These are phyloP conservation scores for Saccharomyces hybrid DNA, from an alignment of 1,139 yeast species.

Conservation along the genomic window DNA sequence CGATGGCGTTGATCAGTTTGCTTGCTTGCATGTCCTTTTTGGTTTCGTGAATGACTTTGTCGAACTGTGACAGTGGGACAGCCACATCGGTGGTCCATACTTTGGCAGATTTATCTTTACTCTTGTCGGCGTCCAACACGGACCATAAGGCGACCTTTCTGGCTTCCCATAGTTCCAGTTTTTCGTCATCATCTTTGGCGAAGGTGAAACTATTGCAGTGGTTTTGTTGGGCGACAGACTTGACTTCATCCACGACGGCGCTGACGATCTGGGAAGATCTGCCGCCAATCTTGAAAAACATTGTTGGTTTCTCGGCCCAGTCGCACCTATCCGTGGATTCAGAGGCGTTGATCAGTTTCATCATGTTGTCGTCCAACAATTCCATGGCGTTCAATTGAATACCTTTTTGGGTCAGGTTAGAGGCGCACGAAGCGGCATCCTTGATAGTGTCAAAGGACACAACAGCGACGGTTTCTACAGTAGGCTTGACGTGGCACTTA, in stretches of 20 bases:
- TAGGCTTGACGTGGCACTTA: slow-evolving; percentile 58
- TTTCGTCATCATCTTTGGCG: slow-evolving; percentile 33
- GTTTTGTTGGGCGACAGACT: slow-evolving; percentile 38
- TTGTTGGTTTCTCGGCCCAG: slow-evolving; percentile 75
- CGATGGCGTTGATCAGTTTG: slow-evolving; percentile 49
- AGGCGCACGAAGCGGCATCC: slow-evolving; percentile 64
- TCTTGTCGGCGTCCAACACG: slow-evolving; percentile 58
- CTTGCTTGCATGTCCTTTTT: slow-evolving; percentile 48
- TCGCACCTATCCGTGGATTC: slow-evolving; percentile 52
- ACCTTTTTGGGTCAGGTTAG: slow-evolving; percentile 50
- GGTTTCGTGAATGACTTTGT: slow-evolving; percentile 52
- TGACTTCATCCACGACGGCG: slow-evolving; percentile 49
- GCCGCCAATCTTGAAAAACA: slow-evolving; percentile 76
- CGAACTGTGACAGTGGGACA: slow-evolving; percentile 67
- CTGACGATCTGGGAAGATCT: slow-evolving; percentile 40
- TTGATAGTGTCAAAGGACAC: slow-evolving; percentile 52
- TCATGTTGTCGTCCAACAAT: slow-evolving; percentile 56
- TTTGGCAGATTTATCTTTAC: slow-evolving; percentile 50
- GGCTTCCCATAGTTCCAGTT: slow-evolving; percentile 34
- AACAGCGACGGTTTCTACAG: slow-evolving; percentile 56
- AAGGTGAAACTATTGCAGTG: slow-evolving; percentile 33
- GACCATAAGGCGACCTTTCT: slow-evolving; percentile 87
- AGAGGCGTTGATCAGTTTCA: slow-evolving; percentile 53
- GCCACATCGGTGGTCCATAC: slow-evolving; percentile 87
- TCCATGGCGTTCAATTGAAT: slow-evolving; percentile 65